These are phyloP conservation scores for Leishmania amazonensis DNA, from an alignment of 208 protist species.

Conservation along the genomic window DNA sequence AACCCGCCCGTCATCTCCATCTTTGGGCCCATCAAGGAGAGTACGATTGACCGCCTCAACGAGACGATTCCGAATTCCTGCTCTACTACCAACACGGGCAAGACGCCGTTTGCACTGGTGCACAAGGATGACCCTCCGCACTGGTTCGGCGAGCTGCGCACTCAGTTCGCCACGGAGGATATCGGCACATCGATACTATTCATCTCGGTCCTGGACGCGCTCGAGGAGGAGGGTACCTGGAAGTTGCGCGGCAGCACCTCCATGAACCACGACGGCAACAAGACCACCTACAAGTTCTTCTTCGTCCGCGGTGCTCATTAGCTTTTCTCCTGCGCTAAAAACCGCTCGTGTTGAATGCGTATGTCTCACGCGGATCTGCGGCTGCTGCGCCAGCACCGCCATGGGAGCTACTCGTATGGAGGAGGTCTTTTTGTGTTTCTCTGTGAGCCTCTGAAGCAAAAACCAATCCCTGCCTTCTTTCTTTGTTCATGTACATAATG, in stretches of 20 bases:
- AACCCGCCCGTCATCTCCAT: constrained; percentile 90
- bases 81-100: constrained; percentile 87
- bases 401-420: neutral
- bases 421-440: neutral
- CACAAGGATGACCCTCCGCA: constrained; percentile 79
- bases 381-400: neutral
- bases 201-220: constrained; percentile 72
- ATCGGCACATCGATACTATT: constrained; percentile 87
- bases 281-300: constrained; percentile 89
- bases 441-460: neutral
- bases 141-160: constrained; percentile 87
- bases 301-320: constrained; percentile 72
- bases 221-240: constrained; percentile 91
- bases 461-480: neutral
- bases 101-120: constrained; percentile 74
- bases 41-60: constrained; percentile 88
- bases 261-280: constrained; percentile 74
- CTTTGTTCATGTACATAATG: constrained; percentile 2
- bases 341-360: neutral
- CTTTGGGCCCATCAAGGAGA: constrained; percentile 89
- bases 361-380: neutral
- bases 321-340: neutral
- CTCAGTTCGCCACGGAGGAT: constrained; percentile 87
- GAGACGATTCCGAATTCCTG: constrained; percentile 77
- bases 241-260: constrained; percentile 81